phyloP scores from a whole-genome alignment of 169 alveolate species.

The Plasmodium knowlesi region DNA sequence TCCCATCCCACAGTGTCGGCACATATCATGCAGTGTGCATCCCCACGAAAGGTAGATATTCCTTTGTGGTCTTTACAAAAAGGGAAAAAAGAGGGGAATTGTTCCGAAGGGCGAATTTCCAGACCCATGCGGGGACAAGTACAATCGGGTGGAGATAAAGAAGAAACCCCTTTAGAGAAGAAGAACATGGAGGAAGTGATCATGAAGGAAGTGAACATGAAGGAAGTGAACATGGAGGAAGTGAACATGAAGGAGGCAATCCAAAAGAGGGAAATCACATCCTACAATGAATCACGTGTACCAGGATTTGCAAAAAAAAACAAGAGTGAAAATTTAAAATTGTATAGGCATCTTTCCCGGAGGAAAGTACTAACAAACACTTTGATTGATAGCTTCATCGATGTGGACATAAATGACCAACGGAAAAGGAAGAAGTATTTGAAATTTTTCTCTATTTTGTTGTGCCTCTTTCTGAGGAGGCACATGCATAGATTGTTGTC shows the following conservation, averaged over 20 bases:
- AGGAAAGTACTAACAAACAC: constrained; percentile 29
- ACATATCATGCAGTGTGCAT: neutral
- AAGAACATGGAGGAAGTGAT: neutral
- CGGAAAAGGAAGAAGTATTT: constrained; percentile 33
- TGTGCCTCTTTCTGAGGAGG: constrained; percentile 46
- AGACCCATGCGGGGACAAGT: neutral
- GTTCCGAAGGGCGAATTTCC: neutral
- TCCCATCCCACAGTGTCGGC: neutral
- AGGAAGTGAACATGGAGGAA: neutral
- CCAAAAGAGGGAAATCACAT: neutral
- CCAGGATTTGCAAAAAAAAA: neutral
- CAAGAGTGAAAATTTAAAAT: neutral
- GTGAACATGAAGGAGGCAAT: neutral
- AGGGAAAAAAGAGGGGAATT: neutral
- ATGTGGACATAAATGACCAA: constrained; percentile 50
- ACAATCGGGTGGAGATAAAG: neutral
- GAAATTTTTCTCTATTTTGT: constrained; percentile 51
- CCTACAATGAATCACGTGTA: neutral
- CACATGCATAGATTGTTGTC: constrained; percentile 11
- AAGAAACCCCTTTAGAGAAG: neutral
- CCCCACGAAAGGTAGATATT: neutral
- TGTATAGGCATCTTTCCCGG: neutral
- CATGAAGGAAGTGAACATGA: neutral
- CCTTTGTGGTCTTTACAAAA: neutral
- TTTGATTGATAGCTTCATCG: constrained; percentile 47